Base-by-base conservation (phyloP, 139 green algal species). In the Edaphochlamys debaryana region DNA sequence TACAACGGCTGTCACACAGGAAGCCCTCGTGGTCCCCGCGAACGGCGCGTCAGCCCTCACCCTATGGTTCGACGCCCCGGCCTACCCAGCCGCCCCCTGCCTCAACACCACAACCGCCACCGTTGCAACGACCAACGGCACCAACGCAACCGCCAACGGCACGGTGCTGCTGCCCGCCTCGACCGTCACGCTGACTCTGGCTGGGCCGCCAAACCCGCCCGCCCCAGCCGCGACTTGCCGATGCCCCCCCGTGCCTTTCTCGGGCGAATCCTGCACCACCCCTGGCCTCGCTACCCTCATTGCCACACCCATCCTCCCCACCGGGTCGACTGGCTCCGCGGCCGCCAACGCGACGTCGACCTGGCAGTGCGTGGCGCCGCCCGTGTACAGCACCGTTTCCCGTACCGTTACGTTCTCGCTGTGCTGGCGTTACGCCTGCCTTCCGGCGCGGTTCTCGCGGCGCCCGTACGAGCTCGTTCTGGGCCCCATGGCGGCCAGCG, bases 381-480 rank as follows among this genome's bases (percentile, higher is more conserved):
- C 74, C 8, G 3, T 34, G 40, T 80, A 80, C 58, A 40, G 62
- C 74, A 37, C 25, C 32, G 20, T 45, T 19, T 20, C 23, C 5
- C 74, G 74, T 13, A 13, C 30, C 32, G 32, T 80, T 11, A 9
- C 13, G 34, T 70, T 71, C 40, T 71, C 58, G 4, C 34, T 40
- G 38, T 80, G 74, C 40, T 80, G 74, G 74, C 74, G 74, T 17
- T 80, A 80, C 74, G 58, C 58, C 74, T 80, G 74, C 58, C 40
- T 80, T 58, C 74, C 74, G 29, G 6, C 40, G 15, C 20, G 34
- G 23, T 80, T 80, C 34, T 58, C 27, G 4, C 58, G 74, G 30
- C 74, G 19, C 38, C 74, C 74, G 29, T 80, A 80, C 58, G 60
- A 56, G 40, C 74, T 80, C 27, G 2, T 70, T 17, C 19, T 80